Evolutionary conservation across 768 basidiomycete genomes (phyloP), one percentile per base, ranked within the genome.

Genomic region (Paxillus rubicundulus): DNA sequence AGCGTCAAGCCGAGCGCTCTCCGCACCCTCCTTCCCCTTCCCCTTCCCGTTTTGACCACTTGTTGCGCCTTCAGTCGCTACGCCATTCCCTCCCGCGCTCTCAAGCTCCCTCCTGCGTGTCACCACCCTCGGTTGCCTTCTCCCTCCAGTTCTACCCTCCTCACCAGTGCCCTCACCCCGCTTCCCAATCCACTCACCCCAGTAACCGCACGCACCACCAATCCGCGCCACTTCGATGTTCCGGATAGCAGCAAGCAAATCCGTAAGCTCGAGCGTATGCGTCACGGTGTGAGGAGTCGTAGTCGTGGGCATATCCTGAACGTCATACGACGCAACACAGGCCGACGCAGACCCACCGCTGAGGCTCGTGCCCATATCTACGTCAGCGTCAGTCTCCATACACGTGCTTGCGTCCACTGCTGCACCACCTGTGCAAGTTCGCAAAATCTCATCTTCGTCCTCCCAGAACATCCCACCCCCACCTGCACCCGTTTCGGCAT

Each of bases 141-240:
- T 4, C 10, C 37, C 5, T 33, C 5, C 24, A 24, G 6, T 3
- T 24, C 49, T 4, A 5, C 21, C 46, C 9, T 33, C 18, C n/a
- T 13, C 36, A 37, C 36, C 9, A 13, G 3, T 16, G 13, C 13
- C 36, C 36, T 7, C n/a, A n/a, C 36, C 18, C 9, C 8, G 18
- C 21, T 36, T 45, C n/a, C 50, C 47, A 40, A 53, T 58, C 62
- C 66, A 59, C 39, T 52, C 49, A 12, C 66, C 46, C 76, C 77
- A 77, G 48, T 76, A 78, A 1, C 68, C 71, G 13, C 73, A 74
- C 5, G 69, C 66, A 36, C 74, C 69, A 2, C 77, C 77, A 60
- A 78, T 65, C 47, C 77, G 63, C 27, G 61, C 56, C 8, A 72
- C 70, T 18, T 79, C 71, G 24, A 76, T 55, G 7, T 62, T 62